Base-by-base conservation (phyloP, 148 eudicot species). In the Chenopodium album region DNA sequence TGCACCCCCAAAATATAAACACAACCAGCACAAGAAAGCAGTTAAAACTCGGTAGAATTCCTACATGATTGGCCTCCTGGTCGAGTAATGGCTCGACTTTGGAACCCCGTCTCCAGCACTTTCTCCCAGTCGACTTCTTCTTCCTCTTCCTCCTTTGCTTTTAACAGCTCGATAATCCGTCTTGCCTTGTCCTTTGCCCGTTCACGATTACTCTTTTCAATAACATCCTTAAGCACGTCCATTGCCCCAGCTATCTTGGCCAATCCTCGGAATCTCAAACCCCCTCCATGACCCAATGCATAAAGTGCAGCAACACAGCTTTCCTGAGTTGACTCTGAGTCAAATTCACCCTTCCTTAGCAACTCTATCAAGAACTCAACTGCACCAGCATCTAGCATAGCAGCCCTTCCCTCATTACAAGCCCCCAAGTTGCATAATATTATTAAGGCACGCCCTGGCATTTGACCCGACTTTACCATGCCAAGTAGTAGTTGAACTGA, bases 111-210 rank as follows among this genome's bases (percentile, higher is more conserved):
- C 71, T 88, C 89, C 17, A 95, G 94, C 71, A 95, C 85, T 80
- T 89, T 92, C 82, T 92, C 97, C 98, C 97, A 95, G 73, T 95
- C 97, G 37, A 92, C 90, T 41, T 82, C 88, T 78, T 90, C 93
- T 44, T 94, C 95, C 64, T 94, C 98, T 66, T 92, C 98, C 76
- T 92, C 91, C 85, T 83, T 90, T 22, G 86, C 86, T 70, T 76
- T 87, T 86, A 95, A 72, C 79, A 88, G 68, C 85, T 91, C 92
- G 81, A 95, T 14, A 26, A 95, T 87, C 78, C 84, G 84, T 84
- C 89, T 82, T 37, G 88, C 94, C 87, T 92, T 95, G 81, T 87
- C 91, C 79, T 79, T 86, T 0, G 88, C 85, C 52, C 90, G 74
- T 77, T 86, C 90, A 2, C 90, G 76, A 2, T 59, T 68, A 2